Percentiles rank a stretch among this genome's conserved stretches.
These are phyloP conservation scores for Hibiscus mutabilis DNA, from an alignment of 345 rosid species.

Conservation along the genomic window DNA sequence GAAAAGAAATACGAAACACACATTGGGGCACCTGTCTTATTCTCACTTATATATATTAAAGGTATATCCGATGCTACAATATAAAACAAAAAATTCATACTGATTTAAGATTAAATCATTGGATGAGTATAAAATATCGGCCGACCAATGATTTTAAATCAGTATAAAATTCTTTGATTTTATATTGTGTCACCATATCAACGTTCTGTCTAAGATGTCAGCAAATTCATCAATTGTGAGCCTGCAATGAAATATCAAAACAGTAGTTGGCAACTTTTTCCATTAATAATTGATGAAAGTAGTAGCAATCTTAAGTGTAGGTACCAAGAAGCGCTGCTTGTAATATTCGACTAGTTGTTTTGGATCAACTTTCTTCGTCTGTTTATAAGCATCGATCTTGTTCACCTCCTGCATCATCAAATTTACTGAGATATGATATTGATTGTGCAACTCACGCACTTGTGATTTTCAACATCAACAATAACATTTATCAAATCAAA, in stretches of 20 bases:
- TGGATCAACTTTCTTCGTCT: slow-evolving; percentile 45
- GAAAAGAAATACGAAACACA: not conserved
- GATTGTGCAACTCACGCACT: not conserved
- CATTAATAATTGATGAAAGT: not conserved
- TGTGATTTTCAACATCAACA: not conserved
- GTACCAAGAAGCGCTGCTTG: slow-evolving; percentile 46
- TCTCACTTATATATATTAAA: not conserved
- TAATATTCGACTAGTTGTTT: slow-evolving; percentile 35
- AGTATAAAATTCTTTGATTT: too few relatives aligned
- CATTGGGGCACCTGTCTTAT: not conserved
- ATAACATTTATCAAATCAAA: not conserved
- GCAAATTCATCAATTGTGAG: not conserved
- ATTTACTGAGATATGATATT: not conserved
- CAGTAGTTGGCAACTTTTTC: not conserved
- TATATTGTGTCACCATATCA: not conserved
- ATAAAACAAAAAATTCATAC: too few relatives aligned
- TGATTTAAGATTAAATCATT: too few relatives aligned
- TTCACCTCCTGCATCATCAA: slow-evolving; percentile 39
- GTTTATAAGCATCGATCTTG: slow-evolving; percentile 46
- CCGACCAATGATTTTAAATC: too few relatives aligned
- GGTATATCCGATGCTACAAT: too few relatives aligned
- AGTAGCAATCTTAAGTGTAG: not conserved
- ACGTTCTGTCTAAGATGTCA: not conserved
- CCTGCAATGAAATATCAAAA: not conserved
- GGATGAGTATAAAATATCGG: too few relatives aligned